phyloP scores from a whole-genome alignment of 306 rosid genomes.

The Notholithocarpus densiflorus region DNA sequence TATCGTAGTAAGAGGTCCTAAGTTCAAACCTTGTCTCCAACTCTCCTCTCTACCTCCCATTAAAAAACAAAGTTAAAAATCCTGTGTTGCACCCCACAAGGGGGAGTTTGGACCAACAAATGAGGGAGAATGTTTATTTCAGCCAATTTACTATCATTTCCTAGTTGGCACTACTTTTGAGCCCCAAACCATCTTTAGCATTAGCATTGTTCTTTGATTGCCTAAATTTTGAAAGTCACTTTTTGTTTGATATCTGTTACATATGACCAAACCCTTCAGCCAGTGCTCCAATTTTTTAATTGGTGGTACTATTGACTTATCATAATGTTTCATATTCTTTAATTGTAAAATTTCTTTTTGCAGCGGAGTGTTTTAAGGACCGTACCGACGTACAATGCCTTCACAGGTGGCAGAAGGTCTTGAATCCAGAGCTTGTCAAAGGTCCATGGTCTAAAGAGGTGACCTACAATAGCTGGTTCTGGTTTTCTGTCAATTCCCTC shows the following conservation, averaged over 20 bases:
- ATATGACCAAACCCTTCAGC: not conserved
- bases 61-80: too few relatives aligned
- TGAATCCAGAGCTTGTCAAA: slow-evolving; percentile 93
- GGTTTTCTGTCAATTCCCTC: slow-evolving; percentile 10
- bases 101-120: too few relatives aligned
- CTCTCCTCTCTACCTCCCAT: too few relatives aligned
- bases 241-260: not conserved
- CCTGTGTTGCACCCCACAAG: too few relatives aligned
- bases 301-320: slow-evolving; percentile 12
- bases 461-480: slow-evolving; percentile 16
- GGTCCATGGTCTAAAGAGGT: slow-evolving; percentile 99
- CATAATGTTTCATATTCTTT: slow-evolving; percentile 20
- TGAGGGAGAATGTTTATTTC: not conserved
- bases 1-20: too few relatives aligned
- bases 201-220: not conserved
- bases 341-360: slow-evolving; percentile 31
- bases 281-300: not conserved
- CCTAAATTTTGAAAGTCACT: not conserved
- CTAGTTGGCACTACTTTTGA: not conserved
- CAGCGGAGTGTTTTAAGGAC: slow-evolving; percentile 94
- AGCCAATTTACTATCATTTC: not conserved
- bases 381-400: slow-evolving; percentile 98
- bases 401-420: slow-evolving; percentile 99
- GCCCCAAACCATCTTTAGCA: not conserved
- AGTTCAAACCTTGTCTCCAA: too few relatives aligned